Evolutionary conservation across 176 grass and related monocot genomes (phyloP).

Genomic region (Carex myosuroides): DNA sequence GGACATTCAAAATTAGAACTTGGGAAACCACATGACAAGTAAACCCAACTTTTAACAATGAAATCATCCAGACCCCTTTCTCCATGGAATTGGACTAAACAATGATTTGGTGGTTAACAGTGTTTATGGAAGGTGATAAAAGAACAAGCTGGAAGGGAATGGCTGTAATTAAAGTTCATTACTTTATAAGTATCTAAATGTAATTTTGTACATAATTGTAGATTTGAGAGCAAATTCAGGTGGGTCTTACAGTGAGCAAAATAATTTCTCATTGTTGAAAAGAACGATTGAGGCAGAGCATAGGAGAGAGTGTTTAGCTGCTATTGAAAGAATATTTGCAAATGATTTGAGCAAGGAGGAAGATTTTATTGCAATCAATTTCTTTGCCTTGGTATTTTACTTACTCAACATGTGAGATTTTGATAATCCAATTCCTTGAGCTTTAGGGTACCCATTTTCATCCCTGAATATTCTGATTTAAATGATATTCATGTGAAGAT

Average conservation of each 20-base stretch:
- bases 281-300: slow-evolving; percentile 50
- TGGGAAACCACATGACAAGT: background rate
- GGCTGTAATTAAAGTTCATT: background rate
- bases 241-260: slow-evolving; percentile 26
- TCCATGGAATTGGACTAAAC: background rate
- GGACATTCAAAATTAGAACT: background rate
- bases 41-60: background rate
- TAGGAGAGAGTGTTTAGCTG: slow-evolving; percentile 64
- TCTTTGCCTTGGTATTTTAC: slow-evolving; percentile 67
- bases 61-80: background rate
- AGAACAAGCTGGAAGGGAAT: background rate
- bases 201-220: background rate
- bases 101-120: background rate
- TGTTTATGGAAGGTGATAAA: background rate
- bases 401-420: background rate
- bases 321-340: slow-evolving; percentile 62
- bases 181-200: background rate
- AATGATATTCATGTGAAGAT: background rate
- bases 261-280: slow-evolving; percentile 44
- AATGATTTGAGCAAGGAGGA: slow-evolving; percentile 26
- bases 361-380: slow-evolving; percentile 80
- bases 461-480: slow-evolving; percentile 1
- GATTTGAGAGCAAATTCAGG: slow-evolving; percentile 30
- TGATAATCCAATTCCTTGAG: background rate
- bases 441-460: background rate